Percentiles rank a stretch among this genome's conserved stretches.
phyloP scores from a whole-genome alignment of 139 green algal species.

The Closterium sp. region DNA sequence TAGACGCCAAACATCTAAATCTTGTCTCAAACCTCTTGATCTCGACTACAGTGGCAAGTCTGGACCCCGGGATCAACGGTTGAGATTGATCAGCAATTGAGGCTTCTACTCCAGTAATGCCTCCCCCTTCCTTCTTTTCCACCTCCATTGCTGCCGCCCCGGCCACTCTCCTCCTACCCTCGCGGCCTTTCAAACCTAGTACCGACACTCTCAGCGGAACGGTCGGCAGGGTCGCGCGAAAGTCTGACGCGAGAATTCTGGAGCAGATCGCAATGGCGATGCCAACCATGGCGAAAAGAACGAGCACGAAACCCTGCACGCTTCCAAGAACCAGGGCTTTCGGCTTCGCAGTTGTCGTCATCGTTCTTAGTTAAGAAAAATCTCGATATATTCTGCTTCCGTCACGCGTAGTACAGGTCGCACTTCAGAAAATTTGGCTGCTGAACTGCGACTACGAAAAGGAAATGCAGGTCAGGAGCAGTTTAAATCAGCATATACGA shows the following conservation, averaged over 20 bases:
- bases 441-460: not conserved
- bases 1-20: not conserved
- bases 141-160: not conserved
- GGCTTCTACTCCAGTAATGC: not conserved
- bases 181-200: not conserved
- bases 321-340: not conserved
- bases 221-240: not conserved
- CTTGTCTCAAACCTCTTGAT: not conserved
- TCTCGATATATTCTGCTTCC: not conserved
- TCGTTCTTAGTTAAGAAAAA: not conserved
- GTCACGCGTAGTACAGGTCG: not conserved
- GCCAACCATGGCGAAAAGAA: not conserved
- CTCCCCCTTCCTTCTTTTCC: not conserved
- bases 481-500: too few species aligned
- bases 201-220: not conserved
- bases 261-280: not conserved
- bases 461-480: too few species aligned
- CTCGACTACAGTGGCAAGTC: not conserved
- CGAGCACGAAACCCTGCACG: not conserved
- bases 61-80: not conserved
- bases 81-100: not conserved
- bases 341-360: not conserved
- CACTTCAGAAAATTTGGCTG: not conserved
- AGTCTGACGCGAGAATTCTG: not conserved
- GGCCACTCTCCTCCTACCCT: not conserved